These are phyloP conservation scores for Golubevia sp. DNA, from an alignment of 1,284 basidiomycete species.

Conservation along the genomic window DNA sequence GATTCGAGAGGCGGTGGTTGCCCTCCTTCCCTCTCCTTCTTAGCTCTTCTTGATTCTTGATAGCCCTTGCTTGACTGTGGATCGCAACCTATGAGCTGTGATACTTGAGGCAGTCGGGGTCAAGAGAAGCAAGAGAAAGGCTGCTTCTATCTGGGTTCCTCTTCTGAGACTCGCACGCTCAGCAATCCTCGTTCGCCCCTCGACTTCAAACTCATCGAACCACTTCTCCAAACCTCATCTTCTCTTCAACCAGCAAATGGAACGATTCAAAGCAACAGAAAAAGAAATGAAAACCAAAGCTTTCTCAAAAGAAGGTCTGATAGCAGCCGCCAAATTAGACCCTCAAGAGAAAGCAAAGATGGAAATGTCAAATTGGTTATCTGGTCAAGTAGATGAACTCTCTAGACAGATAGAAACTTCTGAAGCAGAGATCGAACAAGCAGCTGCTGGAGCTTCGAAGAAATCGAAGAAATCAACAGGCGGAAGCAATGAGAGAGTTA, in stretches of 20 bases:
- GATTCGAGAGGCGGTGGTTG: no score
- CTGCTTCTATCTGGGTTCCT: no score
- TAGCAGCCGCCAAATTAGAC: conserved; percentile 89
- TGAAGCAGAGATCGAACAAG: conserved; percentile 92
- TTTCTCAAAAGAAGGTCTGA: conserved; percentile 98
- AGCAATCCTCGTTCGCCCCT: background rate
- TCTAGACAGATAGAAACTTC: conserved; percentile 89
- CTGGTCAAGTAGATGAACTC: conserved; percentile 77
- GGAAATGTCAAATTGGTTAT: conserved; percentile 72
- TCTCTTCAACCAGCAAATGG: conserved; percentile 86
- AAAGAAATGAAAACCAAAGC: conserved; percentile 99
- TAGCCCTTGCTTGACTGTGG: background rate
- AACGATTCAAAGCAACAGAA: conserved; percentile 99
- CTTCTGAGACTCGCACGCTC: background rate
- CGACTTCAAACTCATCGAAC: background rate
- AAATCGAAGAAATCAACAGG: conserved; percentile 73
- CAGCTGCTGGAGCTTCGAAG: conserved; percentile 77
- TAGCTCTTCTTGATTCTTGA: conserved; percentile 1
- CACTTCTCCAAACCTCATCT: background rate
- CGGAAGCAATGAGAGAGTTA: conserved; percentile 72
- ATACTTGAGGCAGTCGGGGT: no score
- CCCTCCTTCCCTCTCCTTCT: conserved; percentile 21
- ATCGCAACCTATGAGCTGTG: no score
- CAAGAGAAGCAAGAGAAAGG: no score
- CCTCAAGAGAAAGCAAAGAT: conserved; percentile 96